Conservation (phyloP, 495 filamentous ascomycete genomes). For the Hypoxylon lenormandii region DNA sequence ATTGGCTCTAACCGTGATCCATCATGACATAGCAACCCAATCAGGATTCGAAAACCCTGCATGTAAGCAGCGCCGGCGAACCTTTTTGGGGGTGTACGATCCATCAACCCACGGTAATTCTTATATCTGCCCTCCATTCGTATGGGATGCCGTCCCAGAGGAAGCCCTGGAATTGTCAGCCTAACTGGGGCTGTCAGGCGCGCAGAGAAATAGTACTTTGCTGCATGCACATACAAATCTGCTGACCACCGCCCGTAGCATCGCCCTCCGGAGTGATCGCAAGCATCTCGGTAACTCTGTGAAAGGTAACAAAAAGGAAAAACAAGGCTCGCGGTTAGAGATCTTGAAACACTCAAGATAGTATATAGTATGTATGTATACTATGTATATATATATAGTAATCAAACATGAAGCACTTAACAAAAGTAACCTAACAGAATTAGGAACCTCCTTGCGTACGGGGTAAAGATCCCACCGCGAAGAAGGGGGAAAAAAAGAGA, state of each 20-base stretch:
- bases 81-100: constrained; percentile 42
- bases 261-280: constrained; percentile 8
- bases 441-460: constrained; percentile 3
- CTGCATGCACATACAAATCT: constrained; percentile 13
- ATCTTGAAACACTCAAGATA: constrained; percentile 4
- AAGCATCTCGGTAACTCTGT: background rate
- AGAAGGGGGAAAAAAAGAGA: constrained; percentile 9
- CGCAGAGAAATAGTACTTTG: constrained; percentile 32
- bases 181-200: constrained; percentile 32
- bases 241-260: constrained; percentile 39
- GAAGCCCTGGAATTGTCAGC: constrained; percentile 20
- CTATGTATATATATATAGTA: constrained; percentile 6
- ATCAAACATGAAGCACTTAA: constrained; percentile 32
- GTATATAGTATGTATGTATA: background rate
- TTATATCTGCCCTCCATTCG: constrained; percentile 34
- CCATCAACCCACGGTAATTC: constrained; percentile 30
- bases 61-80: constrained; percentile 46
- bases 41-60: constrained; percentile 41
- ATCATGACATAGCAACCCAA: constrained; percentile 43
- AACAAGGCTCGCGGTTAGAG: too few species aligned
- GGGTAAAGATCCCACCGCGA: constrained; percentile 12
- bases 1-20: constrained; percentile 36
- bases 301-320: background rate
- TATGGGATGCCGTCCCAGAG: background rate
- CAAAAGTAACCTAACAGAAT: constrained; percentile 15